Conservation (phyloP, 768 basidiomycete species). For the Phanerochaete carnosa region DNA sequence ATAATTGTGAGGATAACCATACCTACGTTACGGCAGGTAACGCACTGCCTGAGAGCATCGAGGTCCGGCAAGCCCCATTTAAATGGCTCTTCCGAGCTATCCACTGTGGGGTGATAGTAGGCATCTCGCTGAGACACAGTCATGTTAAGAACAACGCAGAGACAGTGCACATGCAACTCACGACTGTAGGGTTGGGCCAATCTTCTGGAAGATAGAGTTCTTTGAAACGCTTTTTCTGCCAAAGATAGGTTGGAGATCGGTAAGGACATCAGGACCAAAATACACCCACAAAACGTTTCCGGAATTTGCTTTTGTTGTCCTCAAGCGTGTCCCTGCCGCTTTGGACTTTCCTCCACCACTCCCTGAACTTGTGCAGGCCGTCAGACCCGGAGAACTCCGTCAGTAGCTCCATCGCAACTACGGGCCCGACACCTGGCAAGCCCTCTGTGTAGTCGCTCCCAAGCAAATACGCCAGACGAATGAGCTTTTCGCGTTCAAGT, state of each 20-base stretch:
- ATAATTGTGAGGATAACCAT: background rate
- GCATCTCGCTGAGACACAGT: conserved; percentile 66
- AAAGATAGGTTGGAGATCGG: background rate
- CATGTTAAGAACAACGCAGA: background rate
- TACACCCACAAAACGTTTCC: conserved; percentile 78
- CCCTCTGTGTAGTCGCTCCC: conserved; percentile 98
- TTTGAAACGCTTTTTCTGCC: conserved; percentile 87
- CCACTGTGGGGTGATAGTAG: conserved; percentile 89
- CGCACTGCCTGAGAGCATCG: conserved; percentile 81
- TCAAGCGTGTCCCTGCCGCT: conserved; percentile 77
- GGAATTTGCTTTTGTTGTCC: conserved; percentile 75
- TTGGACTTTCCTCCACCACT: conserved; percentile 95
- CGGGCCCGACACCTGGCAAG: conserved; percentile 87
- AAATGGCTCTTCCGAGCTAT: conserved; percentile 89
- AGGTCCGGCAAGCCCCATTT: conserved; percentile 98
- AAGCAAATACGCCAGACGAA: conserved; percentile 88
- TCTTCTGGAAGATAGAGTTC: conserved; percentile 73
- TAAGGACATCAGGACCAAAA: background rate
- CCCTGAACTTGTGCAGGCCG: conserved; percentile 81
- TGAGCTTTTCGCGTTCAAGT: conserved; percentile 79
- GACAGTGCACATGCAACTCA: conserved; percentile 35
- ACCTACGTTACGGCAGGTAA: background rate
- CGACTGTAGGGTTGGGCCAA: conserved; percentile 94
- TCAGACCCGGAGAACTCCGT: conserved; percentile 88
- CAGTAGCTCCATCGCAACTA: conserved; percentile 93